Base-by-base conservation (phyloP, 2,329 filamentous ascomycete species). In the Aspergillus carbonarius region DNA sequence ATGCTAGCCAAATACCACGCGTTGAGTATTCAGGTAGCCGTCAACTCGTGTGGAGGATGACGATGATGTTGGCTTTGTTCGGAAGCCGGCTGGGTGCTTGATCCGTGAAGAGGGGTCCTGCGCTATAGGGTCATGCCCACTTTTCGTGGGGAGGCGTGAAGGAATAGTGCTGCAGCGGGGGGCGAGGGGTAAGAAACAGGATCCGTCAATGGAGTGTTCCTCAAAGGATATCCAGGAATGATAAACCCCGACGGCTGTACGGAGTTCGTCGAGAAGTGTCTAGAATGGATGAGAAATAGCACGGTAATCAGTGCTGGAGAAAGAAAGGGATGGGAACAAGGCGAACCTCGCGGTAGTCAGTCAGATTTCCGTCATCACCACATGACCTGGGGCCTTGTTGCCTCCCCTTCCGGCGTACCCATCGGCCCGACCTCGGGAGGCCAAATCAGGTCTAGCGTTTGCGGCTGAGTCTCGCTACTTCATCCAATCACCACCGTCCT, bases 291-390 rank as follows among this genome's bases (percentile, higher is more conserved):
- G 35, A 60, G n/a, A 42, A 48, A 46, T 42, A 63, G 64, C 60
- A 65, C 60, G 46, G 46, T 42, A 39, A 18, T 46, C 13, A 59
- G 60, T 63, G 63, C 62, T 60, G 54, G 42, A 27, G 57, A 39
- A 57, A 50, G 51, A 48, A 44, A 49, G 55, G 34, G 39, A 56
- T 54, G 56, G 55, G 49, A 55, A 53, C 48, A 52, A 48, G 48
- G 53, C 44, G 60, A 55, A 58, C 57, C 55, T 50, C 54, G 34
- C 49, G 54, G 55, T 47, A 57, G 54, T 57, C 55, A 59, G 59
- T 63, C 57, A 66, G 63, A 56, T 66, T 65, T 61, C 64, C 64
- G 61, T 67, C 64, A 66, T 66, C 58, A 53, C 56, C 60, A 62
- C 60, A 62, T 66, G 62, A 67, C 62, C 60, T 52, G 46, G 37